Base-by-base conservation (phyloP, 108 stramenopile genomes). In the Nitzschia palea region DNA sequence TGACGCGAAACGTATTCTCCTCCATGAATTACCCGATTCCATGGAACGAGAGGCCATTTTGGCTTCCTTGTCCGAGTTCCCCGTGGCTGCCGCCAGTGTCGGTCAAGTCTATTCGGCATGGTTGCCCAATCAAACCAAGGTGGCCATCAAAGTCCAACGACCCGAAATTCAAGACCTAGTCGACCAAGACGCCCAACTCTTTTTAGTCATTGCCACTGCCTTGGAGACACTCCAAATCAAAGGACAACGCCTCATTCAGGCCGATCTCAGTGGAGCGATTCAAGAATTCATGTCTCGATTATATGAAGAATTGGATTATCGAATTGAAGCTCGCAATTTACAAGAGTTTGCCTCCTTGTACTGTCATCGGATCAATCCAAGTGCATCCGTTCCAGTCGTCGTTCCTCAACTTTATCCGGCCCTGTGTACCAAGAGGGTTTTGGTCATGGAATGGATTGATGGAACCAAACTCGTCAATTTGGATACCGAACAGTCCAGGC, bases 391-490 rank as follows among this genome's bases (percentile, higher is more conserved):
- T 22, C 43, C 37, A 56, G 79, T 80, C 18, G 73, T 98, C 48
- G 93, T 96, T 10, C 97, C 97, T 26, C 65, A 84, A 44, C 80
- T 97, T 1, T 80, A 80, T 66, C 62, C 73, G 55, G 86, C 92
- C 8, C 69, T 87, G 42, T 86, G 89, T 51, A 96, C 96, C 17
- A 76, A 80, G 12, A 65, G 78, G 28, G 92, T 98, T 6, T 59
- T 98, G 59, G 90, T 92, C 0, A 97, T 97, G 94, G 95, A 98
- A 79, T 98, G 92, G 93, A 86, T 96, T 30, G 81, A 92, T 51
- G 92, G 92, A 0, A 78, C 67, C 8, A 88, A 90, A 51, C 66
- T 94, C 15, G 71, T 87, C 6, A 75, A 84, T 36, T 52, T 65
- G 20, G 51, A 62, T 18, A 47, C 45, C 14, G 73, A 78, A 25